Evolutionary conservation across 768 basidiomycete genomes (phyloP), one percentile per base, ranked within the genome.

Genomic region (Russula foetens): DNA sequence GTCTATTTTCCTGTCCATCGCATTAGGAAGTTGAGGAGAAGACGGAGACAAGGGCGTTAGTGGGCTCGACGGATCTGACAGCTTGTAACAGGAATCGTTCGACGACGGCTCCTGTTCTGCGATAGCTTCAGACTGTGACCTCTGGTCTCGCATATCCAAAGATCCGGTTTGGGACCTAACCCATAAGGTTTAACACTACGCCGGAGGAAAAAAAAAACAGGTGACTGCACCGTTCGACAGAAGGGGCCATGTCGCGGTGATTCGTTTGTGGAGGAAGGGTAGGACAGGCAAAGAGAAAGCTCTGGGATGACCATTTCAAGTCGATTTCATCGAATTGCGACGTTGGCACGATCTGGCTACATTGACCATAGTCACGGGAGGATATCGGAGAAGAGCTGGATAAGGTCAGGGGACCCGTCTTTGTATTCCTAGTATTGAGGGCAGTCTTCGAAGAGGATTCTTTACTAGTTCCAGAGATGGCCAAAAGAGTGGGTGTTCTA

Each of bases 251-350:
- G 24, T n/a, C 50, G 35, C 23, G 5, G 21, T 24, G 28, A 15
- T 28, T 26, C 19, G 19, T 21, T 21, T 39, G 54, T 12, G 50
- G 28, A 41, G 29, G 23, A 53, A 17, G 23, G 4, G 31, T 21
- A 14, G 56, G 50, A 39, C n/a, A 35, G 8, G 15, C 24, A 8
- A 39, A 24, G 0, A 12, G 12, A 11, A 14, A 26, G 33, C 31
- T 53, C n/a, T 26, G 45, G 26, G 29, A 49, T 17, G 14, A 15
- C 43, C 8, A 1, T 31, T 29, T 33, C 51, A 62, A 39, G 45
- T 62, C 61, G 5, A 62, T 28, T 21, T 62, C 61, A 12, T 62
- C 61, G 9, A 53, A 33, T 44, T 62, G 61, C n/a, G 61, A 62
- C 8, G 61, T 58, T 21, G 61, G 61, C 23, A 43, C 61, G 23